A percentile compares a stretch with the other conserved stretches of the same genome.
Evolutionary conservation across 1,139 yeast genomes (phyloP).

Genomic region (Sugiyamaella castrensis): DNA sequence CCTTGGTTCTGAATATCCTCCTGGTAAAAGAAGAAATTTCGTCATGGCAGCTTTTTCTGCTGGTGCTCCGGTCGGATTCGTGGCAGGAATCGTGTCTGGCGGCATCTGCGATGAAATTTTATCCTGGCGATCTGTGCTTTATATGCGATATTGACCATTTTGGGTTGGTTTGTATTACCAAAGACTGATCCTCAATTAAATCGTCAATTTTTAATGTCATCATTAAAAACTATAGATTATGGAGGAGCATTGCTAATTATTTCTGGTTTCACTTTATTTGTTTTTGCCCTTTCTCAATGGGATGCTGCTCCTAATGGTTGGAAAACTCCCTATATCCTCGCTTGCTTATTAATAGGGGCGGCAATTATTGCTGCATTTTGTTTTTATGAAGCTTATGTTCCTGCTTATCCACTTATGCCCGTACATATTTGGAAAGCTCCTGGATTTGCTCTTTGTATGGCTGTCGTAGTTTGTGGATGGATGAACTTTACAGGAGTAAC

Average conservation of each 20-base stretch:
- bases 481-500: slow-evolving; percentile 42
- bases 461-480: slow-evolving; percentile 40
- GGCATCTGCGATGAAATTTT: slow-evolving; percentile 43
- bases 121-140: slow-evolving; percentile 44
- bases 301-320: slow-evolving; percentile 43
- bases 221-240: slow-evolving; percentile 36
- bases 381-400: slow-evolving; percentile 41
- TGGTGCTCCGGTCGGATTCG: slow-evolving; percentile 48
- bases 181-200: slow-evolving; percentile 9
- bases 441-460: slow-evolving; percentile 42
- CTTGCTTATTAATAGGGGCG: slow-evolving; percentile 42
- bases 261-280: slow-evolving; percentile 41
- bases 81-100: slow-evolving; percentile 42
- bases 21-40: slow-evolving; percentile 41
- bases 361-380: slow-evolving; percentile 38
- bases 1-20: slow-evolving; percentile 41
- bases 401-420: slow-evolving; percentile 47
- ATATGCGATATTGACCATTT: slow-evolving; percentile 33
- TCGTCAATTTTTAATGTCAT: slow-evolving; percentile 6
- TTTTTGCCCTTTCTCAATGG: slow-evolving; percentile 45
- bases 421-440: slow-evolving; percentile 41
- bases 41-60: slow-evolving; percentile 45
- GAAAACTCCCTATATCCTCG: slow-evolving; percentile 47
- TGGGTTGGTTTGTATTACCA: slow-evolving; percentile 38
- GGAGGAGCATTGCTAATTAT: slow-evolving; percentile 42